Evolutionary conservation across 2,329 filamentous ascomycete genomes (phyloP).

Genomic region (Acephala macrosclerotiorum): DNA sequence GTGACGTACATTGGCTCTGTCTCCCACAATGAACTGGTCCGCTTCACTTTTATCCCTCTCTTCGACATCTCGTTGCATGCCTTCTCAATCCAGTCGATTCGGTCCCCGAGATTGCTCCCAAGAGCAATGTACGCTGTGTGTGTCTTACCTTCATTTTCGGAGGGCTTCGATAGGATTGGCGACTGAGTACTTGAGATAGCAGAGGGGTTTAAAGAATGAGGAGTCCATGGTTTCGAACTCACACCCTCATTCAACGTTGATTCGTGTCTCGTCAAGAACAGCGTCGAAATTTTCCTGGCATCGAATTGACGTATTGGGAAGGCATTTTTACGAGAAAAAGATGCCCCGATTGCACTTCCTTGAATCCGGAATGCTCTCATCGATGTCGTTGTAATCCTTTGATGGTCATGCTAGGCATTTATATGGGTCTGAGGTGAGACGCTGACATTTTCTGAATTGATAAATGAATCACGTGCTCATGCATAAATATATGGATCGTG

Average conservation of each 20-base stretch:
- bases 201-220: conserved; percentile 19
- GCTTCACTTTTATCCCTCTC: conserved; percentile 74
- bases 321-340: conserved; percentile 10
- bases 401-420: neutral
- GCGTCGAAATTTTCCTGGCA: neutral
- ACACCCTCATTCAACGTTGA: neutral
- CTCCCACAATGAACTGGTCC: conserved; percentile 91
- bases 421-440: neutral
- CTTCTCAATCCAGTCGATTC: conserved; percentile 82
- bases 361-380: conserved; percentile 27
- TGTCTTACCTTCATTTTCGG: neutral
- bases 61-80: conserved; percentile 81
- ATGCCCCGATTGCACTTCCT: conserved; percentile 9
- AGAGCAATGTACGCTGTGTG: conserved; percentile 79
- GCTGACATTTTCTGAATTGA: neutral
- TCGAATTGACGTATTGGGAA: neutral
- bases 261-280: neutral
- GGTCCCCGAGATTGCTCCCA: conserved; percentile 91
- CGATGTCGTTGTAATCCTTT: conserved; percentile 1
- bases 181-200: neutral
- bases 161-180: neutral
- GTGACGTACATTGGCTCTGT: conserved; percentile 96
- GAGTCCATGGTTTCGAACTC: conserved; percentile 31
- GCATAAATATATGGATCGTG: neutral
- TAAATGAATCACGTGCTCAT: neutral